phyloP scores from a whole-genome alignment of 768 basidiomycete species.

The Naematelia encephala region DNA sequence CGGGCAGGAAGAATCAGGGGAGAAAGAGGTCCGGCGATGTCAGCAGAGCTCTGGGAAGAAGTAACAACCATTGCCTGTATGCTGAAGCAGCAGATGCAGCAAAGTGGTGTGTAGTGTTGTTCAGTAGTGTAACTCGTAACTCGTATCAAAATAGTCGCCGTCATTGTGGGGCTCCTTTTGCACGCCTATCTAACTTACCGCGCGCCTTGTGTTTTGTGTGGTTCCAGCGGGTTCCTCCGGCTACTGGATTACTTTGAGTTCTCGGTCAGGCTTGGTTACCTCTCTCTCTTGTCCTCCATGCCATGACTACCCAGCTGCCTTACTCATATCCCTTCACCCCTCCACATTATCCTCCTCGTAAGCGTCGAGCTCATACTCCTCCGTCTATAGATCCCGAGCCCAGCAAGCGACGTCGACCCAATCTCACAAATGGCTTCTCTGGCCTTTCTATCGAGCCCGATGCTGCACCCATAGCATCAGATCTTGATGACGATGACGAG shows the following conservation, averaged over 20 bases:
- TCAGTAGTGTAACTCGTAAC: too few species aligned
- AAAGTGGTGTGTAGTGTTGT: too few species aligned
- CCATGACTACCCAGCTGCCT: background rate
- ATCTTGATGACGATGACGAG: constrained; percentile 7
- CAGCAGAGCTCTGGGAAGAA: constrained; percentile 8
- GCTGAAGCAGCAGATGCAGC: too few species aligned
- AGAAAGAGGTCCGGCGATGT: constrained; percentile 12
- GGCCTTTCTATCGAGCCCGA: constrained; percentile 18
- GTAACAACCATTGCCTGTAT: constrained; percentile 23
- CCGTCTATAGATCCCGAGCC: background rate
- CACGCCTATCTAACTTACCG: background rate
- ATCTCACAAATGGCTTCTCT: constrained; percentile 35
- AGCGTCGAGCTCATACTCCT: constrained; percentile 9
- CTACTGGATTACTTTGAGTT: background rate
- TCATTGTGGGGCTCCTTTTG: too few species aligned
- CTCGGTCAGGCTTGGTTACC: background rate
- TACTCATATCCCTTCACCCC: background rate
- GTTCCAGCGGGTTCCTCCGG: background rate
- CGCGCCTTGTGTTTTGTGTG: background rate
- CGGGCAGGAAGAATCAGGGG: constrained; percentile 13
- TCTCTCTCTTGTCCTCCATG: background rate
- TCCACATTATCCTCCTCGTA: constrained; percentile 1
- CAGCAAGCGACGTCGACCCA: constrained; percentile 32
- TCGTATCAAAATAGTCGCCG: too few species aligned
- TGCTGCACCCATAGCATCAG: background rate